Base-by-base conservation (phyloP, 2,329 filamentous ascomycete genomes). In the Phialophora verrucosa region DNA sequence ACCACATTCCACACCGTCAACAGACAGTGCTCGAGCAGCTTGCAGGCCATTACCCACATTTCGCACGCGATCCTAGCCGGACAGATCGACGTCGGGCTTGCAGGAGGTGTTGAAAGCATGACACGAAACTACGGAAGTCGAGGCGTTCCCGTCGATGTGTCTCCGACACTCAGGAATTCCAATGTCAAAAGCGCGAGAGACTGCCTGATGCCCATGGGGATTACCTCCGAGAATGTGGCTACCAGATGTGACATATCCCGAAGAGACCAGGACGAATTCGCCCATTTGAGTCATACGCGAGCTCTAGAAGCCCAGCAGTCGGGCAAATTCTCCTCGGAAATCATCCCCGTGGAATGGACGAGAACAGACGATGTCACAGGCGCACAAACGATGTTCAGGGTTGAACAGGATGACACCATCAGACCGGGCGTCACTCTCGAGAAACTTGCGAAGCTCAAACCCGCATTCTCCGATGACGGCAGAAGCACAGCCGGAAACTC, bases 151-250 rank as follows among this genome's bases (percentile, higher is more conserved):
- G 11, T 47, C 27, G 32, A 59, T 27, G 38, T 44, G 38, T 44
- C 38, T 44, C 38, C 38, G 14, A n/a, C 38, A 8, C 31, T 44
- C 17, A 59, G 17, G 14, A n/a, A n/a, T 1, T 59, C 32, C 7
- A 8, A 47, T 27, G 23, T 44, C 56, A 42, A 58, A 44, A 59
- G 97, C 76, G 86, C 92, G 0, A 79, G 79, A 56, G 93, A 98
- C 81, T 94, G 92, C 84, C 87, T 93, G 87, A 87, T 92, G 84
- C 91, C 93, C 71, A 98, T 98, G 94, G 94, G 94, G 20, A 95
- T 96, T 87, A 98, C 95, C 2, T 94, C 91, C 65, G 95, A 99
- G 83, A 98, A 98, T 77, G 93, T 99, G 31, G 92, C 90, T 73
- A 88, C 87, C 57, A 94, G 98, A 81, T 98, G 98, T 79, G 87